These are phyloP conservation scores for Daldinia concentrica DNA, from an alignment of 495 filamentous ascomycete genomes.

Conservation along the genomic window DNA sequence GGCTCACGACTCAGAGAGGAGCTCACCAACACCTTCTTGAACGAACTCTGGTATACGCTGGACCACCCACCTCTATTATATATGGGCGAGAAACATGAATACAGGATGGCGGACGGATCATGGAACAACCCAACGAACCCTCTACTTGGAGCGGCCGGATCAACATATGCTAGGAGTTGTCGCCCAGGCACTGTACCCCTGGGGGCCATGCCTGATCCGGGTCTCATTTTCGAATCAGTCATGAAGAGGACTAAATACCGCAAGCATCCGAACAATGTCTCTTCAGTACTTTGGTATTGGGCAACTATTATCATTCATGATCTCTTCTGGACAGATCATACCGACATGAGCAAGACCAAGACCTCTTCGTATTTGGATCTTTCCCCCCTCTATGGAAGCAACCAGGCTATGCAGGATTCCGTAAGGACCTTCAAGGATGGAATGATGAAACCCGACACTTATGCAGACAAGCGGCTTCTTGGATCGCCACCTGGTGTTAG, in stretches of 20 bases:
- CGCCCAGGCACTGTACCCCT: slow-evolving; percentile 69
- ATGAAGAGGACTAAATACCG: slow-evolving; percentile 60
- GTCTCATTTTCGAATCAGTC: slow-evolving; percentile 77
- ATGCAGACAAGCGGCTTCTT: slow-evolving; percentile 77
- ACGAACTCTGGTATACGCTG: slow-evolving; percentile 73
- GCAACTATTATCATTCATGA: slow-evolving; percentile 90
- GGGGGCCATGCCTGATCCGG: slow-evolving; percentile 76
- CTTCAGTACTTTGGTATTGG: slow-evolving; percentile 88
- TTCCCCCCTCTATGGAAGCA: slow-evolving; percentile 86
- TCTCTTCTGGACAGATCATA: slow-evolving; percentile 50
- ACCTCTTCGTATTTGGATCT: slow-evolving; percentile 90
- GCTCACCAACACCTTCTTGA: slow-evolving; percentile 74
- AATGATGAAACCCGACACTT: slow-evolving; percentile 84
- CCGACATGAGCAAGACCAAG: slow-evolving; percentile 64
- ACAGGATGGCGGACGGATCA: slow-evolving; percentile 78
- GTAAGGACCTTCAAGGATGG: slow-evolving; percentile 85
- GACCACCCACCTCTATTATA: slow-evolving; percentile 65
- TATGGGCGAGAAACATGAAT: slow-evolving; percentile 71
- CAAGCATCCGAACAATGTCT: slow-evolving; percentile 74
- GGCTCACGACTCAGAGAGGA: slow-evolving; percentile 69
- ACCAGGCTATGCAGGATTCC: slow-evolving; percentile 74
- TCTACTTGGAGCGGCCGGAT: slow-evolving; percentile 56
- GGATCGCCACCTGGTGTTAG: slow-evolving; percentile 88
- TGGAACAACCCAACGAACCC: slow-evolving; percentile 61
- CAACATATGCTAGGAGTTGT: slow-evolving; percentile 77